Percentiles rank a stretch among this genome's conserved stretches.
Conservation (phyloP, 2,329 filamentous ascomycete species). For the Fusarium nygamai region DNA sequence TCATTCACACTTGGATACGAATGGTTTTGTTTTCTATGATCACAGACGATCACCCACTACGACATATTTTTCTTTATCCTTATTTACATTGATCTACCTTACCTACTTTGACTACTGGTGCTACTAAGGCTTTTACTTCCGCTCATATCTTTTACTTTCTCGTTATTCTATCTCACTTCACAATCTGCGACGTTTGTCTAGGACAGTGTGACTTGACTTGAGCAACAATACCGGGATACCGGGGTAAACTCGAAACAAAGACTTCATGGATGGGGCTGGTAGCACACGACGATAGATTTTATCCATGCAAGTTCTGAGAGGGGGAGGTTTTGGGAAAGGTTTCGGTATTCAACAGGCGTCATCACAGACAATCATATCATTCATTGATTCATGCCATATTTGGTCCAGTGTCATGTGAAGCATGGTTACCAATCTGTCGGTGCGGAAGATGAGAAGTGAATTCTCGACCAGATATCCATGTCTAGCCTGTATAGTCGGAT, state of each 20-base stretch:
- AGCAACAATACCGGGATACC: not conserved
- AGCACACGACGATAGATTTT: not conserved
- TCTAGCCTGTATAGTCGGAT: not conserved
- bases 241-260: not conserved
- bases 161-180: not conserved
- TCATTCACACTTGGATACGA: constrained; percentile 9
- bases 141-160: not conserved
- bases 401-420: not conserved
- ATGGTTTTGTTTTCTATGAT: constrained; percentile 19
- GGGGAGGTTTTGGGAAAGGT: not conserved
- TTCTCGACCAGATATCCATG: constrained; percentile 13
- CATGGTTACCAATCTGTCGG: not conserved
- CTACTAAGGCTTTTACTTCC: not conserved
- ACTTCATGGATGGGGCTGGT: not conserved
- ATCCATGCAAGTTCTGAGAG: not conserved
- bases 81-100: constrained; percentile 18
- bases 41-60: constrained; percentile 21
- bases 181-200: not conserved
- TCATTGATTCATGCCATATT: not conserved
- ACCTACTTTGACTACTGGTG: not conserved
- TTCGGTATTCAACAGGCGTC: not conserved
- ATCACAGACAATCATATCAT: not conserved
- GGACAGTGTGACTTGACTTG: not conserved
- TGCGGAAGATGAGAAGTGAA: not conserved
- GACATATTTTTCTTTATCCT: constrained; percentile 15